Evolutionary conservation across 495 filamentous ascomycete genomes (phyloP), one percentile per base, ranked within the genome.

Genomic region (Neurospora sp.): DNA sequence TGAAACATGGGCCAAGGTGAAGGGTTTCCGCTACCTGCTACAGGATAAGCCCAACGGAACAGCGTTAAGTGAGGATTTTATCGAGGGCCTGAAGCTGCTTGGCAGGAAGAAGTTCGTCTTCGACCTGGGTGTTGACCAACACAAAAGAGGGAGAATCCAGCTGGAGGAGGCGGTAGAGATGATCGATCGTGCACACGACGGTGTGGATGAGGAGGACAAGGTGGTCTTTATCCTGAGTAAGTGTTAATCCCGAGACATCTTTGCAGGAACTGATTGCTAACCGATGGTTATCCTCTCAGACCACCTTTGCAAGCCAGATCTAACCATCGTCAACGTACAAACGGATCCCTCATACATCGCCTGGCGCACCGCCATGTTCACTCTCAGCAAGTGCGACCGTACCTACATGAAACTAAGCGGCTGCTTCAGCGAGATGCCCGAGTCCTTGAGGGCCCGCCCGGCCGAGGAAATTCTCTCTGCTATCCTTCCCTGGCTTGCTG

Each of bases 371-470:
- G 82, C 86, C 75, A 85, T 89, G 83, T 86, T 84, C 79, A 86
- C 82, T 24, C 88, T 93, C 75, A 86, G 87, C 75, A 84, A 85
- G 73, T 89, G 85, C 80, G 80, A 80, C 39, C 83, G 79, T 19
- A 91, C 89, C 6, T 96, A 92, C 83, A 93, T 97, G 89, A 97
- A 97, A 84, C 88, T 97, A n/a, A 94, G 91, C 34, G 94, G 94
- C 13, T 86, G 82, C 43, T 95, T 97, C 79, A 87, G 89, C 4
- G 92, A 96, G 83, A 85, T 97, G 79, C 84, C 86, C 72, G 87
- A 74, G 71, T 83, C 71, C 59, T 78, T 81, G 10, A 80, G 76
- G 74, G 78, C 72, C 9, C 81, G 77, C 62, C 80, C 81, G 3
- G 77, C 86, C 72, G 82, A 87, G 15, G 77, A 83, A 31, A 85